Evolutionary conservation across 2,329 filamentous ascomycete species (phyloP), one percentile per base, ranked within the genome.

Genomic region (Dryadomyces quercivorus): DNA sequence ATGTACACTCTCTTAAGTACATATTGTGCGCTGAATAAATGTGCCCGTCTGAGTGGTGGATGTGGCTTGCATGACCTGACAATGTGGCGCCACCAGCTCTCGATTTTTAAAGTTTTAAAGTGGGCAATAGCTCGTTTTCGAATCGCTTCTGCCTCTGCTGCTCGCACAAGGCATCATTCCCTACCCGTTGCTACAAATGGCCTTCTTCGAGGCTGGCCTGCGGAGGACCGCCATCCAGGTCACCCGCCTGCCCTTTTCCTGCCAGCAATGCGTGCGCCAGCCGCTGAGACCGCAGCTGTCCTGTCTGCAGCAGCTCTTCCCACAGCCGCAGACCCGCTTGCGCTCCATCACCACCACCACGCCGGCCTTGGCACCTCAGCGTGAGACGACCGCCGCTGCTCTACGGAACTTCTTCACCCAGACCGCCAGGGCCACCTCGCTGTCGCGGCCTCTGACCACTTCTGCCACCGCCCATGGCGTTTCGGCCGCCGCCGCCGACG

Each of bases 201-300:
- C 61, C 26, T 63, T 63, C 50, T 60, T 65, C 15, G 62, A 64
- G 54, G 53, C 61, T 21, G 63, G 64, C 31, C 56, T 67, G 47
- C 63, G 61, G 42, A 61, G 64, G 58, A 60, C 61, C 61, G 55
- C 55, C 63, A 13, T 57, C 9, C 61, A 62, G 55, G 56, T 62
- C 6, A 57, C 62, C 6, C 56, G 59, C 22, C 65, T 69, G 36
- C 67, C 70, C 55, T 70, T 75, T 53, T 63, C 71, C 63, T 77
- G 74, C 66, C 73, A 73, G 59, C 75, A 77, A 70, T 78, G 74
- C 64, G 70, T 68, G 57, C 59, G 61, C 31, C 13, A 16, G 21
- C 20, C 36, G 49, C 31, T 55, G 51, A 20, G 10, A 16, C 31
- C 7, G 8, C 48, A 40, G 34, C 47, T 50, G 16, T 18, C 46